phyloP scores from a whole-genome alignment of 2,329 filamentous ascomycete genomes.

The Hypoxylon sp. region DNA sequence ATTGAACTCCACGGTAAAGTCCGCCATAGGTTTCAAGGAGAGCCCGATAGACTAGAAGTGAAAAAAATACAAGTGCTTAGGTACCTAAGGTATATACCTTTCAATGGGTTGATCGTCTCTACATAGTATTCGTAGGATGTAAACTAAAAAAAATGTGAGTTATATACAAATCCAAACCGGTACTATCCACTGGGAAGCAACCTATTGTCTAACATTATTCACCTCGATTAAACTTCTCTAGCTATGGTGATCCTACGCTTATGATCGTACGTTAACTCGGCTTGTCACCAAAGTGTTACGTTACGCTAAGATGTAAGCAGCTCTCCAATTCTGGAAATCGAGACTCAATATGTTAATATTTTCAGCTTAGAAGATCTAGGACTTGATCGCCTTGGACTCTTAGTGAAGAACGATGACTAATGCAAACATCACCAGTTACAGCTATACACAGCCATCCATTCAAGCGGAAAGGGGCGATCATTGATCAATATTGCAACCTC shows the following conservation, averaged over 20 bases:
- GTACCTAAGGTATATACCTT: neutral
- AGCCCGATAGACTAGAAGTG: neutral
- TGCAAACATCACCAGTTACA: neutral
- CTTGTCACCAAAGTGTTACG: neutral
- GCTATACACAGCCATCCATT: neutral
- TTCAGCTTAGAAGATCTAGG: neutral
- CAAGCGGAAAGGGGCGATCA: neutral
- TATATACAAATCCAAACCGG: neutral
- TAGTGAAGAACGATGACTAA: too few species aligned
- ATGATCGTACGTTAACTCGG: neutral
- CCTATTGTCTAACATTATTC: neutral
- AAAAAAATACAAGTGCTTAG: neutral
- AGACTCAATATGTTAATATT: neutral
- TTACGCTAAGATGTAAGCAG: neutral
- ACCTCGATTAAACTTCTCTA: neutral
- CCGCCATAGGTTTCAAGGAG: neutral
- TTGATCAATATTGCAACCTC: conserved; percentile 3
- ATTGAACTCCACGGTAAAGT: neutral
- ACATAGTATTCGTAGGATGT: neutral
- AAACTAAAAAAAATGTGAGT: neutral
- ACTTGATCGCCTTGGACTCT: neutral
- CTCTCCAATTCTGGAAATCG: neutral
- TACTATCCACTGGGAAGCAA: neutral
- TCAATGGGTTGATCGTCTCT: neutral
- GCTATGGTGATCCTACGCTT: neutral